These are phyloP conservation scores for Nothopassalora personata DNA, from an alignment of 2,329 filamentous ascomycete genomes.

Conservation along the genomic window DNA sequence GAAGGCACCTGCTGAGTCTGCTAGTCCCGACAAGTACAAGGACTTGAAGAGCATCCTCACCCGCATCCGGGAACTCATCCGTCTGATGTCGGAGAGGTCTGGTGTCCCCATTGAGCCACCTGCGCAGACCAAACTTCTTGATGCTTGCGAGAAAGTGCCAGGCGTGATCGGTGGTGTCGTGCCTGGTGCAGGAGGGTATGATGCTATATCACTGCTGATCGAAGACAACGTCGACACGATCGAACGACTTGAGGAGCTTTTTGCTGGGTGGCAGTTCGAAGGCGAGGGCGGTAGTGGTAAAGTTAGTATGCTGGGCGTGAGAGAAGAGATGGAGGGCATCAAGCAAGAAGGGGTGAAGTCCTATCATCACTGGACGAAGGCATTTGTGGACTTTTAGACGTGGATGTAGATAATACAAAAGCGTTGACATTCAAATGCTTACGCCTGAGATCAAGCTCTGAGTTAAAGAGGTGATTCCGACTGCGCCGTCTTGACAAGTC, in stretches of 20 bases:
- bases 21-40: slow-evolving; percentile 45
- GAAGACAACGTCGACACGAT: slow-evolving; percentile 65
- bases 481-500: neutral
- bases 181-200: slow-evolving; percentile 88
- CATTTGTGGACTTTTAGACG: slow-evolving; percentile 6
- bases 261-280: slow-evolving; percentile 58
- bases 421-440: neutral
- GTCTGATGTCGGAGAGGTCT: slow-evolving; percentile 68
- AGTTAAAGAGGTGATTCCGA: neutral
- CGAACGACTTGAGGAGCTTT: slow-evolving; percentile 53
- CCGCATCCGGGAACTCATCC: slow-evolving; percentile 56
- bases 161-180: slow-evolving; percentile 90
- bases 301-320: slow-evolving; percentile 64
- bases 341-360: slow-evolving; percentile 35
- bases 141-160: slow-evolving; percentile 64
- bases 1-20: slow-evolving; percentile 46
- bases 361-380: slow-evolving; percentile 36
- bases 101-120: slow-evolving; percentile 83
- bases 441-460: neutral
- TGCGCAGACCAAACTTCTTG: slow-evolving; percentile 77
- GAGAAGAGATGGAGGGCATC: slow-evolving; percentile 67
- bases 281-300: slow-evolving; percentile 41
- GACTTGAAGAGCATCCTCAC: slow-evolving; percentile 50
- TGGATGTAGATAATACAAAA: neutral
- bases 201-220: slow-evolving; percentile 78